These are phyloP conservation scores for Nemania serpens DNA, from an alignment of 2,329 filamentous ascomycete species.

Conservation along the genomic window DNA sequence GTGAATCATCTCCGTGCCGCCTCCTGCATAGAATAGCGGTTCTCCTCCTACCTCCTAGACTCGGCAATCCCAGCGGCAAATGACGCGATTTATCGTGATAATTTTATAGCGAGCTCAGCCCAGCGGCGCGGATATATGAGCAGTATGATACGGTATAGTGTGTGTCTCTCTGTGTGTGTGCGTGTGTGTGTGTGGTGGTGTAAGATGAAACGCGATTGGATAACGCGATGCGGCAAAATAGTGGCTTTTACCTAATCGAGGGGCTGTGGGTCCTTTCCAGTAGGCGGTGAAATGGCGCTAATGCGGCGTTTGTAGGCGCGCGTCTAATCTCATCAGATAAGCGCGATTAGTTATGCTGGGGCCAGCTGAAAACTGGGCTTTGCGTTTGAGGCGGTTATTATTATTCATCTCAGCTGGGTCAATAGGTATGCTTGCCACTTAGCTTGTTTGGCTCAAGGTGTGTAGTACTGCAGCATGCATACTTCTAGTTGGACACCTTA, in stretches of 20 bases:
- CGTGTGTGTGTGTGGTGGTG: conserved; percentile 1
- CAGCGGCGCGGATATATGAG: conserved; percentile 3
- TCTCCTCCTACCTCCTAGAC: neutral
- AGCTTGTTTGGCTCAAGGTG: neutral
- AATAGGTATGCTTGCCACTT: neutral
- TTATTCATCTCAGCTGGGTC: conserved; percentile 12
- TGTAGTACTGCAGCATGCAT: conserved; percentile 18
- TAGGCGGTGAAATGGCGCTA: conserved; percentile 26
- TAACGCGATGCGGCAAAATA: conserved; percentile 13
- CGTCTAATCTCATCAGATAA: neutral
- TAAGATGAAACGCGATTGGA: conserved; percentile 11
- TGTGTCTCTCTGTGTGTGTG: neutral
- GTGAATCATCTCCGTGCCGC: neutral
- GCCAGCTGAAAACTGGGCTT: conserved; percentile 14
- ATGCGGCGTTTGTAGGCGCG: conserved; percentile 11
- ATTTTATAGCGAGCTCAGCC: conserved; percentile 1
- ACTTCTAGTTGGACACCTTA: conserved; percentile 3
- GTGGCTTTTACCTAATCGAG: neutral
- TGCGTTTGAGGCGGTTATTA: conserved; percentile 16
- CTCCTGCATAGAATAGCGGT: neutral
- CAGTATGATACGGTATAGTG: neutral
- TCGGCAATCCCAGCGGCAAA: neutral
- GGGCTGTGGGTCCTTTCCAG: conserved; percentile 12
- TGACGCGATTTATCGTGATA: neutral
- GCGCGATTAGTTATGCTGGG: neutral